Conservation (phyloP, 345 rosid genomes). For the Cochlearia excelsa region DNA sequence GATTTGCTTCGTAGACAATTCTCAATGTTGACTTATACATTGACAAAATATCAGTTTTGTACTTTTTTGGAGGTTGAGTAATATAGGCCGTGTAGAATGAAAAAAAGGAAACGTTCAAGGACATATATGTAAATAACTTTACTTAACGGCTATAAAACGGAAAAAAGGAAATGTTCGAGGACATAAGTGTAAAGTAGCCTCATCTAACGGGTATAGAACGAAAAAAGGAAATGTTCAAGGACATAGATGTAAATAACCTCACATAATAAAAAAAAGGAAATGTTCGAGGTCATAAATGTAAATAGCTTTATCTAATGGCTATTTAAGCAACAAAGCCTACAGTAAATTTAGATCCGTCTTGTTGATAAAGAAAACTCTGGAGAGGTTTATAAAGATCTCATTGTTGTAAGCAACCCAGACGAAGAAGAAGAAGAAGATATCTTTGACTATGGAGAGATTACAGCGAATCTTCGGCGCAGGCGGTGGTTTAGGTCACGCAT, state of each 20-base stretch:
- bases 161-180: not conserved
- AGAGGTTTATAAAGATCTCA: not conserved
- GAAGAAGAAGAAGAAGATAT: not conserved
- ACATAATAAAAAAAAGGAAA: not conserved
- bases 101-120: not conserved
- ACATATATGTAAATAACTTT: not conserved
- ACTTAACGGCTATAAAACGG: too few relatives aligned
- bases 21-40: not conserved
- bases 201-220: not conserved
- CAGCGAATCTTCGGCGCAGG: slow-evolving; percentile 83
- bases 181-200: slow-evolving; percentile 1
- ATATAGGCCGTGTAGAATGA: too few relatives aligned
- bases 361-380: not conserved
- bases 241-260: not conserved
- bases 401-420: not conserved
- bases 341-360: not conserved
- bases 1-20: not conserved
- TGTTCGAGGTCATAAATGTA: not conserved
- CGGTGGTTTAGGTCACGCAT: slow-evolving; percentile 68
- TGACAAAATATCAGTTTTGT: not conserved
- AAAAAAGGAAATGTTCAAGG: not conserved
- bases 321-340: not conserved
- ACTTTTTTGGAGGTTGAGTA: too few relatives aligned
- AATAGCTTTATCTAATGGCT: not conserved
- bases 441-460: slow-evolving; percentile 52